phyloP scores from a whole-genome alignment of 306 rosid species.

The Vachellia collinsii region DNA sequence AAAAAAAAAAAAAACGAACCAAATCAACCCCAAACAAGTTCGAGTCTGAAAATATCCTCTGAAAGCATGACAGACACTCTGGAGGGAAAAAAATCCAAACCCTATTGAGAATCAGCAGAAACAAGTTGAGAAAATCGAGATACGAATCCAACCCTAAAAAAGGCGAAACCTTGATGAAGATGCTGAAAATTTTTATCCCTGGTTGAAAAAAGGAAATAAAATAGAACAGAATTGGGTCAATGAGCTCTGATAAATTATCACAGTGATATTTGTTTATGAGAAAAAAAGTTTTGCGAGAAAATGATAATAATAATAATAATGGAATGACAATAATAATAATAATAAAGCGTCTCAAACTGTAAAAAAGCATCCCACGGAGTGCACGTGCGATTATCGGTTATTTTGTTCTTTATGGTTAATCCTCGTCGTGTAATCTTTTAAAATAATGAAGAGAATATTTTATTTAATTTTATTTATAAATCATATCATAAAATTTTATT shows the following conservation, averaged over 20 bases:
- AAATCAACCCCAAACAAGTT: constrained; percentile 34
- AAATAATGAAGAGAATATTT: too few species aligned
- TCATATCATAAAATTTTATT: too few species aligned
- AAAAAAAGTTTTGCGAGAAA: not conserved
- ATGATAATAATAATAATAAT: not conserved
- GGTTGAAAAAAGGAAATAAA: not conserved
- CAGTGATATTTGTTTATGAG: too few species aligned
- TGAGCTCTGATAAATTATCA: not conserved
- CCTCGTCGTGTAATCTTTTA: too few species aligned
- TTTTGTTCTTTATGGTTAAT: not conserved
- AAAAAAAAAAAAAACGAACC: constrained; percentile 22
- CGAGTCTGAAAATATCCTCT: constrained; percentile 41
- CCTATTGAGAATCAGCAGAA: constrained; percentile 46
- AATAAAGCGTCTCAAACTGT: constrained; percentile 7
- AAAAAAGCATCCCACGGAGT: not conserved
- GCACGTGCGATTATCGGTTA: not conserved
- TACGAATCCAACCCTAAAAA: constrained; percentile 63
- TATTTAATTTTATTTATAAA: too few species aligned
- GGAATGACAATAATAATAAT: not conserved
- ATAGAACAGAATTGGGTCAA: constrained; percentile 7
- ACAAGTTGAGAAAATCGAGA: constrained; percentile 61
- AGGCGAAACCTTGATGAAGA: constrained; percentile 46
- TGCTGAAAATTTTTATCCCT: constrained; percentile 28
- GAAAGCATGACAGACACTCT: constrained; percentile 17
- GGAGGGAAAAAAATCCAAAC: constrained; percentile 39